Evolutionary conservation across 2,329 filamentous ascomycete genomes (phyloP), one percentile per base, ranked within the genome.

Genomic region (Fusarium odoratissimum): DNA sequence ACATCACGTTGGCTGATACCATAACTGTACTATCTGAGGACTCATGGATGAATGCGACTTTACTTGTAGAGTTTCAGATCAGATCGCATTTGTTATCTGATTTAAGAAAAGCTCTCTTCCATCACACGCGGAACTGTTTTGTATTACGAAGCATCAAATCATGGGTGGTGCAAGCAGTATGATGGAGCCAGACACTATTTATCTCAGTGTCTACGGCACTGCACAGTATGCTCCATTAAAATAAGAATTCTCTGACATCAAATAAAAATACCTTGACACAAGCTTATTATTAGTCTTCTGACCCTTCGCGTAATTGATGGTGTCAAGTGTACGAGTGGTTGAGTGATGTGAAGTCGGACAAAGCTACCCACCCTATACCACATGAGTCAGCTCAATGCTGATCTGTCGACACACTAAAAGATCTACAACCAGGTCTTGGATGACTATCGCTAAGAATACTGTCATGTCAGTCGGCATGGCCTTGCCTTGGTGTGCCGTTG

Each of bases 391-490:
- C 61, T 28, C 16, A 13, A 14, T 23, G 25, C 8, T 48, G 38
- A 52, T 63, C 28, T 28, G 45, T 40, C 33, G 21, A 30, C 12
- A 42, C 40, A 44, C 54, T 60, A 49, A 41, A 40, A 45, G 45
- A 60, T 67, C 62, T 60, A 52, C 45, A 46, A 19, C 41, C n/a
- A 61, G 52, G 62, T 67, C 54, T 67, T 40, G 62, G 54, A 16
- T 19, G 28, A 31, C 30, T 14, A 31, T 65, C 46, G 64, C 62
- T 62, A 60, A 67, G 64, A 58, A 7, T 16, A 38, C 16, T 25
- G 28, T 25, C 61, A 61, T 61, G 63, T 57, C 54, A 67, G 28
- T 28, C 49, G 25, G 25, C 16, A 45, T 25, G 42, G 40, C 25
- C 38, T 60, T 45, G 33, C 25, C 38, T 60, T 45, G 33, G 33